These are phyloP conservation scores for Prunus fruticosa DNA, from an alignment of 306 rosid species.

Conservation along the genomic window DNA sequence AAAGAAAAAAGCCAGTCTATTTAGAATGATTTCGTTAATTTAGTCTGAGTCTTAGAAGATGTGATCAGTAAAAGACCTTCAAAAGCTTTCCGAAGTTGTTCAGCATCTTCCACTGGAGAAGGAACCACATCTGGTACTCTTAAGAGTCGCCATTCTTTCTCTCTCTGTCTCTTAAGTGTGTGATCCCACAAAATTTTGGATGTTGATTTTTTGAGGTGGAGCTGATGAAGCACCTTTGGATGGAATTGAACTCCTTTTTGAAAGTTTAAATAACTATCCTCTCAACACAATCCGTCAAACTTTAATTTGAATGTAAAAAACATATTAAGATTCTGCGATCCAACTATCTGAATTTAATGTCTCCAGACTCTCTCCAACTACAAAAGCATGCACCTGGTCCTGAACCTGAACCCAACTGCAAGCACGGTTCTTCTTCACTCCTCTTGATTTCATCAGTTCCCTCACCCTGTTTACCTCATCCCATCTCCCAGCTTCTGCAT, in stretches of 20 bases:
- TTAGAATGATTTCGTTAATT: background rate
- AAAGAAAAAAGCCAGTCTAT: background rate
- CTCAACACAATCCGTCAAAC: no score
- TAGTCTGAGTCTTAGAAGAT: background rate
- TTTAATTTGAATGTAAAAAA: background rate
- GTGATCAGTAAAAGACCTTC: background rate
- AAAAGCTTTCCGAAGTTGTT: constrained; percentile 15
- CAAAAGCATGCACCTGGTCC: constrained; percentile 56
- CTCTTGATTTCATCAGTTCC: constrained; percentile 73
- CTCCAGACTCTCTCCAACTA: constrained; percentile 57
- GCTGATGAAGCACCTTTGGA: no score
- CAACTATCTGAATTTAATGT: constrained; percentile 42
- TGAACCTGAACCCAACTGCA: constrained; percentile 80
- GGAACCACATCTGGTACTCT: constrained; percentile 13
- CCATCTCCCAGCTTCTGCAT: constrained; percentile 93
- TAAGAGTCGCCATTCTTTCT: constrained; percentile 1
- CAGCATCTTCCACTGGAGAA: constrained; percentile 6
- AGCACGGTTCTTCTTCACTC: constrained; percentile 71
- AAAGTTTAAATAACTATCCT: no score
- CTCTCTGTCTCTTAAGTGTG: background rate
- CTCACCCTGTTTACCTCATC: constrained; percentile 71
- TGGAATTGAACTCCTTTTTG: no score
- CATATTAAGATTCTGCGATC: constrained; percentile 22
- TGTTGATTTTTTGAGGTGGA: no score
- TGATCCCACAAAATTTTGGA: no score